Evolutionary conservation across 257 asterid genomes (phyloP), one percentile per base, ranked within the genome.

Genomic region (Nicotiana otophora): DNA sequence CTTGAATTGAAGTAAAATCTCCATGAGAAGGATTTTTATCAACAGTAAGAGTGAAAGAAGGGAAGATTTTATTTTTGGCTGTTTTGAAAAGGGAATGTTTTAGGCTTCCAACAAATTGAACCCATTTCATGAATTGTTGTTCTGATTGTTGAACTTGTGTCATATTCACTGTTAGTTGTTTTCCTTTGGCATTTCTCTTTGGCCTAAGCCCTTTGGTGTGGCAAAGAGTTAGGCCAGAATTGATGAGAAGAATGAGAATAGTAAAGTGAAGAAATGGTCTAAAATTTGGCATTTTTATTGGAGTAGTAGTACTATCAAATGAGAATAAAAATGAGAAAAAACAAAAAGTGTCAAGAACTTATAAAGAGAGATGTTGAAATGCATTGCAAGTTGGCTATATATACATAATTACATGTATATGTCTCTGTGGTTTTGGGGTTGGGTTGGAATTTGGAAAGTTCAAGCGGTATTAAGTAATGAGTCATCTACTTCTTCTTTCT

Each of bases 71-170:
- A 10, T 94, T 96, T 60, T 91, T 89, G 0, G 97, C 98, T 0
- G 92, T 66, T 81, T 84, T 92, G 90, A 92, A 96, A 6, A 89
- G 84, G n/a, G 98, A 80, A 58, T 96, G 99, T 46, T 92, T 94
- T 8, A 94, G 87, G 68, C 89, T 88, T 7, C 99, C 98, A 31
- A 96, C 95, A 65, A 89, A 92, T 57, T 85, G 67, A 9, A 96
- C 95, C 99, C 99, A 96, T 81, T 89, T 90, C 92, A 91, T 90
- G 88, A 96, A 96, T 75, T 93, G 94, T 65, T 88, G 88, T 75
- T 93, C 98, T 1, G 97, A 92, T 33, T 92, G 39, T 36, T 86
- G 87, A 7, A 85, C 88, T 83, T 90, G 86, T 2, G 93, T 93
- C 90, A 66, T 85, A 30, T 93, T 92, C 66, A 67, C 90, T 10